phyloP scores from a whole-genome alignment of 495 filamentous ascomycete genomes.

The Penicillium verhagenii region DNA sequence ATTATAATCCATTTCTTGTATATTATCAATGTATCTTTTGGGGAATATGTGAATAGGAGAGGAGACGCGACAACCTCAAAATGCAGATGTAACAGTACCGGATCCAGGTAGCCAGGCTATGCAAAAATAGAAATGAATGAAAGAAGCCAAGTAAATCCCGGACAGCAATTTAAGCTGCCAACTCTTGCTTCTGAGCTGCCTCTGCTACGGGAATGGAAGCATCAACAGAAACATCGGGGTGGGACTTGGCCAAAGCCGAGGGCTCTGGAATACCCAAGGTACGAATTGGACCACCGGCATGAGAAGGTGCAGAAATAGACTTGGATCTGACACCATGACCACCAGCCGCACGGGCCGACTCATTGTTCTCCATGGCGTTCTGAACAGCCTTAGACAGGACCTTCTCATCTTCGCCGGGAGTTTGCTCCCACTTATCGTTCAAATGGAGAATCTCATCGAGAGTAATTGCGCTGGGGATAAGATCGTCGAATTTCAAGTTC shows the following conservation, averaged over 20 bases:
- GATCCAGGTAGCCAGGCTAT: conserved; percentile 23
- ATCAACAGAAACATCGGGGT: conserved; percentile 14
- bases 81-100: conserved; percentile 15
- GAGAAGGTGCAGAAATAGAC: conserved; percentile 18
- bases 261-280: conserved; percentile 37
- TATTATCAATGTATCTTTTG: conserved; percentile 18
- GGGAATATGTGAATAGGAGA: conserved; percentile 19
- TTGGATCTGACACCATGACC: conserved; percentile 35
- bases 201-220: conserved; percentile 21
- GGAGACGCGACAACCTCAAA: conserved; percentile 7
- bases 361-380: conserved; percentile 51
- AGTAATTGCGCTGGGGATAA: conserved; percentile 56
- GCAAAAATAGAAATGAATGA: conserved; percentile 14
- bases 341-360: conserved; percentile 44
- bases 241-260: conserved; percentile 19
- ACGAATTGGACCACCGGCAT: conserved; percentile 39
- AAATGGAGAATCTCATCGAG: conserved; percentile 65
- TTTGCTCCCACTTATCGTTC: conserved; percentile 38
- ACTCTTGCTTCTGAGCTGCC: conserved; percentile 24
- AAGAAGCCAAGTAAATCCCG: neutral
- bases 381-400: conserved; percentile 46
- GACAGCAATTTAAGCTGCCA: conserved; percentile 19
- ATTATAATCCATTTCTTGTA: neutral
- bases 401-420: conserved; percentile 25
- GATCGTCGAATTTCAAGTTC: conserved; percentile 57